Percentiles rank a stretch among this genome's conserved stretches.
These are phyloP conservation scores for Fabrea salina DNA, from an alignment of 169 alveolate genomes.

Conservation along the genomic window DNA sequence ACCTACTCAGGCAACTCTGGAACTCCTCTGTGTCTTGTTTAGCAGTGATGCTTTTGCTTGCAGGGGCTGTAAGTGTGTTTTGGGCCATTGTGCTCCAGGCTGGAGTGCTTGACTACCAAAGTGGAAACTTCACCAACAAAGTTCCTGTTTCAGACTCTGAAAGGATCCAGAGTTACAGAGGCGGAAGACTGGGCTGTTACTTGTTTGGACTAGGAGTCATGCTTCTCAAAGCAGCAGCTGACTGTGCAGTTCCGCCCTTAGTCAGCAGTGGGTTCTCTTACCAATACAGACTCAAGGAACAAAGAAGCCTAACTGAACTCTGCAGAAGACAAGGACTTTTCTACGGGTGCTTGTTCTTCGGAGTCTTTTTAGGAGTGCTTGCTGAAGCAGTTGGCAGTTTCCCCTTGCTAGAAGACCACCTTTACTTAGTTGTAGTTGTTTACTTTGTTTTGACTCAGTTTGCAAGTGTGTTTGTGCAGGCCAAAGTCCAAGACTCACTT, in stretches of 20 bases:
- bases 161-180: not conserved
- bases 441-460: not conserved
- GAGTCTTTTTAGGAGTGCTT: not conserved
- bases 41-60: not conserved
- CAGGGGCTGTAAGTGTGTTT: not conserved
- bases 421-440: not conserved
- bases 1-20: not conserved
- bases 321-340: slow-evolving; percentile 8
- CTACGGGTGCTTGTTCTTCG: not conserved
- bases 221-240: not conserved
- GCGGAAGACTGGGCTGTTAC: slow-evolving; percentile 17
- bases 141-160: slow-evolving; percentile 14
- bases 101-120: not conserved
- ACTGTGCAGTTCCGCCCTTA: not conserved
- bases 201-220: not conserved
- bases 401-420: not conserved
- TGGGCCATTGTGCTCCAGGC: not conserved
- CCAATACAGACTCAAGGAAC: not conserved
- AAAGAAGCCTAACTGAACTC: not conserved
- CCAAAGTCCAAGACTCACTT: not conserved
- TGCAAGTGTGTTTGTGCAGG: not conserved
- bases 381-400: not conserved
- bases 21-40: not conserved
- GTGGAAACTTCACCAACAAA: not conserved
- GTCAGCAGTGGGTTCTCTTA: not conserved